A percentile compares a stretch with the other conserved stretches of the same genome.
These are phyloP conservation scores for Colletotrichum eremochloae DNA, from an alignment of 2,329 filamentous ascomycete species.

Conservation along the genomic window DNA sequence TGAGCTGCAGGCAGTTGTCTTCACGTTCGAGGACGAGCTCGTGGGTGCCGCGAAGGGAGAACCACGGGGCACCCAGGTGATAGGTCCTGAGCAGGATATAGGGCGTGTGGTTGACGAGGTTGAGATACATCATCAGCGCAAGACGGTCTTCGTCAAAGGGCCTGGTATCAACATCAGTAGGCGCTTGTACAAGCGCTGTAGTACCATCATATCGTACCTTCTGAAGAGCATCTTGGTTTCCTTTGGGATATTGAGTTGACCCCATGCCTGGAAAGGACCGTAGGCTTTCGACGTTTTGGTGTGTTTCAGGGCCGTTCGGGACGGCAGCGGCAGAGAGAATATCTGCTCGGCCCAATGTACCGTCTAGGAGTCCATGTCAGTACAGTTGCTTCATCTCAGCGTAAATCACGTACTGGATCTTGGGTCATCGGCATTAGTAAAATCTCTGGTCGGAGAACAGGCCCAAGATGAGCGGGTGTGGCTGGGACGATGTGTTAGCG, in stretches of 20 bases:
- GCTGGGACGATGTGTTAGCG: slow-evolving; percentile 43
- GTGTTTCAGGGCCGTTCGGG: slow-evolving; percentile 63
- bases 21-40: slow-evolving; percentile 67
- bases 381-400: not conserved
- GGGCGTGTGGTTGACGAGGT: slow-evolving; percentile 57
- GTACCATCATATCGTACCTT: slow-evolving; percentile 55
- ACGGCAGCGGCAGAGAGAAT: slow-evolving; percentile 67
- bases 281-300: slow-evolving; percentile 56
- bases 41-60: slow-evolving; percentile 65
- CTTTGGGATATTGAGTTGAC: slow-evolving; percentile 59
- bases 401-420: slow-evolving; percentile 43
- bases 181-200: slow-evolving; percentile 13
- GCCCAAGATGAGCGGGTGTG: slow-evolving; percentile 53
- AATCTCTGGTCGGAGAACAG: slow-evolving; percentile 51
- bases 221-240: slow-evolving; percentile 67
- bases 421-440: slow-evolving; percentile 45
- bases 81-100: slow-evolving; percentile 63
- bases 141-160: slow-evolving; percentile 60
- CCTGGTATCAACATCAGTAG: slow-evolving; percentile 5
- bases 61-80: slow-evolving; percentile 57
- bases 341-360: slow-evolving; percentile 73
- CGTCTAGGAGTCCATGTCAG: slow-evolving; percentile 51
- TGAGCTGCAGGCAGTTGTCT: slow-evolving; percentile 63
- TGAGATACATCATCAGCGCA: slow-evolving; percentile 66
- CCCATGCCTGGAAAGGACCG: slow-evolving; percentile 60